phyloP scores from a whole-genome alignment of 75 land plant species.

The Isoetes taiwanensis region DNA sequence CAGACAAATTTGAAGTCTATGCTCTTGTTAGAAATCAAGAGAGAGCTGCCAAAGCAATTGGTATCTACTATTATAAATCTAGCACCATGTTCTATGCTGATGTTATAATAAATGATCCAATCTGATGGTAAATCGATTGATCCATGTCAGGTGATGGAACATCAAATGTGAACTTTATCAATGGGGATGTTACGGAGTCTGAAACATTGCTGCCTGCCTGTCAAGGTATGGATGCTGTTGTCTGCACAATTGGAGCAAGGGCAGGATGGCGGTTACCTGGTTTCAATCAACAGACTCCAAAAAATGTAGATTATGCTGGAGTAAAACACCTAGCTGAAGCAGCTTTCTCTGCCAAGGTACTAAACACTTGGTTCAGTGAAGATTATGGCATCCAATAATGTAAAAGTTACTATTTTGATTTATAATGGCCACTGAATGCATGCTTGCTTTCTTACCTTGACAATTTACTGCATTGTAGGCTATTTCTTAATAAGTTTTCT shows the following conservation, averaged over 20 bases:
- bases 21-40: conserved; percentile 27
- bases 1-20: conserved; percentile 17
- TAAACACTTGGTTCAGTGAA: conserved; percentile 2
- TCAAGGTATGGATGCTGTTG: conserved; percentile 28
- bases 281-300: conserved; percentile 19
- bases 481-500: too few relatives aligned
- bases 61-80: neutral
- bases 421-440: neutral
- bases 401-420: neutral
- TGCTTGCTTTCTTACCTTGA: neutral
- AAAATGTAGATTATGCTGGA: conserved; percentile 23
- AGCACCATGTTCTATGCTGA: too few relatives aligned
- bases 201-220: conserved; percentile 30
- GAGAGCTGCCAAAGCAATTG: conserved; percentile 16
- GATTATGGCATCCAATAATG: neutral
- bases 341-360: conserved; percentile 31
- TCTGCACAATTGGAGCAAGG: conserved; percentile 26
- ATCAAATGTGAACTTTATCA: conserved; percentile 21
- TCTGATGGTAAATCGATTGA: too few relatives aligned
- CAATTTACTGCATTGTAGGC: neutral
- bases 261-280: conserved; percentile 33
- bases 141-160: conserved; percentile 27
- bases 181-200: conserved; percentile 30
- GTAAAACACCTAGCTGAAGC: conserved; percentile 30
- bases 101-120: too few relatives aligned